Conservation (phyloP, 2,329 filamentous ascomycete species). For the Cercospora zeina region DNA sequence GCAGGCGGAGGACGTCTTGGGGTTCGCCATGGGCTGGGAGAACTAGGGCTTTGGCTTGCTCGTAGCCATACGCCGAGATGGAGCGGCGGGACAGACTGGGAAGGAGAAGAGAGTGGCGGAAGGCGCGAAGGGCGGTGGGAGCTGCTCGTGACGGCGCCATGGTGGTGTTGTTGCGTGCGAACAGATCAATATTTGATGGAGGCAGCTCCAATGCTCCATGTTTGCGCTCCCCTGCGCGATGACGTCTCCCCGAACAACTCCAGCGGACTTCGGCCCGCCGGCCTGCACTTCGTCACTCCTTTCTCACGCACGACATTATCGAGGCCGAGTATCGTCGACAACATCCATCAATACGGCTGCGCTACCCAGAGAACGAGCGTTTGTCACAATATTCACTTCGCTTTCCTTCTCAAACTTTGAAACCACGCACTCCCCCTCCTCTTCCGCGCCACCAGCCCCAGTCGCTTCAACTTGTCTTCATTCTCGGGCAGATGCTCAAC, state of each 20-base stretch:
- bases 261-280: constrained; percentile 11
- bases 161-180: neutral
- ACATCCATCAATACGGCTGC: neutral
- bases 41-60: constrained; percentile 78
- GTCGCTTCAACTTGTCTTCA: constrained; percentile 13
- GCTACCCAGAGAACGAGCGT: neutral
- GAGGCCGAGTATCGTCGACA: neutral
- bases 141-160: constrained; percentile 34
- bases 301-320: neutral
- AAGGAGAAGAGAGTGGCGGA: neutral
- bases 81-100: constrained; percentile 40
- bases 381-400: constrained; percentile 1
- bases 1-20: constrained; percentile 66
- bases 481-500: constrained; percentile 21
- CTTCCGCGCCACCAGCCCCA: constrained; percentile 5
- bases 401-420: constrained; percentile 4
- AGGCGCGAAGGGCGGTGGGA: constrained; percentile 2
- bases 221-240: constrained; percentile 1
- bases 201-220: neutral
- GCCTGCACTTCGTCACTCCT: constrained; percentile 2
- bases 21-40: constrained; percentile 76
- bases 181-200: neutral
- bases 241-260: constrained; percentile 8
- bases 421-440: constrained; percentile 9
- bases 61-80: constrained; percentile 72